Evolutionary conservation across 768 basidiomycete genomes (phyloP), one percentile per base, ranked within the genome.

Genomic region (Kockovaella imperatae): DNA sequence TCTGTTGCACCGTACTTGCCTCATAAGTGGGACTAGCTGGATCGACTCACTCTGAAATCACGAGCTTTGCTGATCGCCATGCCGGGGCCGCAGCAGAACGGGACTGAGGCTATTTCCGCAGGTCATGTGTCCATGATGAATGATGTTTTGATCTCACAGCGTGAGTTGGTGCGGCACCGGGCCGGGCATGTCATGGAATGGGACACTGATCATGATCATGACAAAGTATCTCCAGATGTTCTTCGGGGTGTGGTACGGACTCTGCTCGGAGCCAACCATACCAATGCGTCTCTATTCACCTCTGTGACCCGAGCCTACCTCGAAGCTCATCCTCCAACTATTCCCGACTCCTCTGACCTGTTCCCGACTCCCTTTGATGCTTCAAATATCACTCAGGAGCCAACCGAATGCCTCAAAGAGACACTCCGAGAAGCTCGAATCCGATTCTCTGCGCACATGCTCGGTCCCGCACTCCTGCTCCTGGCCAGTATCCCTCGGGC

Each of bases 101-200:
- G n/a, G n/a, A n/a, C n/a, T n/a, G n/a, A n/a, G n/a, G n/a, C n/a
- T n/a, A n/a, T n/a, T n/a, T n/a, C n/a, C n/a, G 36, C 43, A 15
- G 43, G 43, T 21, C 43, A 45, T 45, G 43, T 45, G 14, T 25
- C 21, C n/a, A 45, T 45, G 43, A 45, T 45, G 43, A 45, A 28
- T 21, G 43, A 45, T 45, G 43, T 45, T 5, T 30, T 45, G 13
- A 45, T 45, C 4, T 28, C 43, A 5, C 43, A 45, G 23, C 24
- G 43, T 45, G 18, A 28, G 43, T 45, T 17, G 6, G 10, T 25
- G 13, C 11, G 15, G 21, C 8, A 8, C 13, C 8, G 5, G 8
- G 15, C 41, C 15, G 26, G 15, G 21, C 11, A 29, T 42, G n/a
- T n/a, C n/a, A n/a, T n/a, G n/a, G n/a, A n/a, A n/a, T n/a, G n/a